phyloP scores from a whole-genome alignment of 768 basidiomycete species.

The Clavulina sp. region DNA sequence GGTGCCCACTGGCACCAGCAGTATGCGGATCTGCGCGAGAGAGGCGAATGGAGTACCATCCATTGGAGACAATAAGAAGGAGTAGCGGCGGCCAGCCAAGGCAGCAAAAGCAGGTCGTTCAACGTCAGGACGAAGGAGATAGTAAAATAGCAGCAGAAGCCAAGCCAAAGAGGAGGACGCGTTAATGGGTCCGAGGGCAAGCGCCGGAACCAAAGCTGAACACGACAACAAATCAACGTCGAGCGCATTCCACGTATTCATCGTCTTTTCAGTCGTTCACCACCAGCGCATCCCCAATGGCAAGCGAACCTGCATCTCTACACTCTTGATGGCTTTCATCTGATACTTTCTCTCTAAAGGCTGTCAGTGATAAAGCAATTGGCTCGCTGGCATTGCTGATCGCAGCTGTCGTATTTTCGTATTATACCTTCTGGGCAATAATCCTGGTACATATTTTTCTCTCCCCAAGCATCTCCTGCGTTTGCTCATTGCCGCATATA shows the following conservation, averaged over 20 bases:
- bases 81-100: too few relatives aligned
- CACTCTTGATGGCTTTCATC: not conserved
- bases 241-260: too few relatives aligned
- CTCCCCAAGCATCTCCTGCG: not conserved
- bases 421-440: constrained; percentile 87
- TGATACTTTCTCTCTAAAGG: constrained; percentile 25
- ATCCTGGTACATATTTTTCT: constrained; percentile 42
- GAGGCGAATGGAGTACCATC: constrained; percentile 37
- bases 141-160: too few relatives aligned
- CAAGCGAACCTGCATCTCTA: not conserved
- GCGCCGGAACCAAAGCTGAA: too few relatives aligned
- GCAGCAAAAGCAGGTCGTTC: too few relatives aligned
- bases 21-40: constrained; percentile 67
- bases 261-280: too few relatives aligned
- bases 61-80: constrained; percentile 1
- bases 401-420: constrained; percentile 60
- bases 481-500: constrained; percentile 1
- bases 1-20: constrained; percentile 71
- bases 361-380: constrained; percentile 59
- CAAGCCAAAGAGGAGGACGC: too few relatives aligned
- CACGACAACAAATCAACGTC: too few relatives aligned
- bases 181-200: too few relatives aligned
- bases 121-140: too few relatives aligned
- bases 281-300: not conserved
- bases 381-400: constrained; percentile 66